These are phyloP conservation scores for Sphenostylis stenocarpa DNA, from an alignment of 306 rosid genomes.

Conservation along the genomic window DNA sequence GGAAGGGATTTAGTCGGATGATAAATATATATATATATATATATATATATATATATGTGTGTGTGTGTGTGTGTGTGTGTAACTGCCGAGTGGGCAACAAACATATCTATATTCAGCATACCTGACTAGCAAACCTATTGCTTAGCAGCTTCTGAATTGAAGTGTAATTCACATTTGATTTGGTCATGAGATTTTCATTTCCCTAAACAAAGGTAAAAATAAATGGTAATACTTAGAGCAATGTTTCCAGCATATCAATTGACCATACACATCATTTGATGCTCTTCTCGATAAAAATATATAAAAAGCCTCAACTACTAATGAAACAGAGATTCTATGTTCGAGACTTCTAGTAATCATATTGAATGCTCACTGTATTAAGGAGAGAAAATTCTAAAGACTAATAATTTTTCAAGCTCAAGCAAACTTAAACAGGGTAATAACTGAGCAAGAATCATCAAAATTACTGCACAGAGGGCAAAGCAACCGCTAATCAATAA, in stretches of 20 bases:
- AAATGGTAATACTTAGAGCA: not conserved
- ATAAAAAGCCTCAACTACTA: not conserved
- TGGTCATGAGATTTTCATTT: constrained; percentile 34
- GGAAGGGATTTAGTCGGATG: constrained; percentile 24
- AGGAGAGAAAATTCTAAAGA: not conserved
- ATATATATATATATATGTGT: too few species aligned
- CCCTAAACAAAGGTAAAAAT: constrained; percentile 51
- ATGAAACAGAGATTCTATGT: not conserved
- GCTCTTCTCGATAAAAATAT: not conserved
- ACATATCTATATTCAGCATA: constrained; percentile 33
- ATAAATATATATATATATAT: constrained; percentile 3
- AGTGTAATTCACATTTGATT: constrained; percentile 43
- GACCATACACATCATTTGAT: not conserved
- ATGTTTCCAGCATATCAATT: constrained; percentile 18
- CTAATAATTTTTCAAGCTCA: not conserved
- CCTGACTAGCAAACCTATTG: constrained; percentile 85
- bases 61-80: too few species aligned
- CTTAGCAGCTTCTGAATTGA: constrained; percentile 75
- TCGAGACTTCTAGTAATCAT: not conserved
- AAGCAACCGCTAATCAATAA: not conserved
- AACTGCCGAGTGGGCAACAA: constrained; percentile 10
- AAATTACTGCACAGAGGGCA: constrained; percentile 10
- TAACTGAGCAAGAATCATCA: not conserved
- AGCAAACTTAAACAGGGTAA: constrained; percentile 6
- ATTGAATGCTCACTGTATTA: not conserved